Percentiles rank a stretch among this genome's conserved stretches.
These are phyloP conservation scores for Hypoxylon sp. DNA, from an alignment of 2,329 filamentous ascomycete species.

Conservation along the genomic window DNA sequence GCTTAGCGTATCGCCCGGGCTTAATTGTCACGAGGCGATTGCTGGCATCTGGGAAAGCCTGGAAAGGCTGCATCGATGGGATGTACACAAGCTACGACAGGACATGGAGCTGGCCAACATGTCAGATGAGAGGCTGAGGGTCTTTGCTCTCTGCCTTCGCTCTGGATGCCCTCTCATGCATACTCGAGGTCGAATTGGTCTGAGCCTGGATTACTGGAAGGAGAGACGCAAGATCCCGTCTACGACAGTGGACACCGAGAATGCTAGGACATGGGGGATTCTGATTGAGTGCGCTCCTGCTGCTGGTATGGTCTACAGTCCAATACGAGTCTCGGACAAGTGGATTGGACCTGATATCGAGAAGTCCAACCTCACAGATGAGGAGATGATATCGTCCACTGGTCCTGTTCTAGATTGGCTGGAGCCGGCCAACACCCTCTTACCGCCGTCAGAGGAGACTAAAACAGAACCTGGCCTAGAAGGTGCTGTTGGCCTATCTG, in stretches of 20 bases:
- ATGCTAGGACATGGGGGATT: slow-evolving; percentile 72
- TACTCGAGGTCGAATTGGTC: slow-evolving; percentile 72
- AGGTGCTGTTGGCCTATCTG: slow-evolving; percentile 56
- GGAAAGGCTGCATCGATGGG: slow-evolving; percentile 76
- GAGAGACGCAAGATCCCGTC: slow-evolving; percentile 65
- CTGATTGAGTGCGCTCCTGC: slow-evolving; percentile 72
- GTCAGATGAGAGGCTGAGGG: slow-evolving; percentile 63
- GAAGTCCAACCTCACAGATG: slow-evolving; percentile 64
- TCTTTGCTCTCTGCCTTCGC: slow-evolving; percentile 74
- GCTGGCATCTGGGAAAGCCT: slow-evolving; percentile 79
- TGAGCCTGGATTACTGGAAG: slow-evolving; percentile 84
- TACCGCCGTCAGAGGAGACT: slow-evolving; percentile 61
- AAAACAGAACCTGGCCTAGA: slow-evolving; percentile 66
- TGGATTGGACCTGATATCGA: slow-evolving; percentile 79
- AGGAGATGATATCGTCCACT: slow-evolving; percentile 55
- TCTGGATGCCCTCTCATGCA: slow-evolving; percentile 81
- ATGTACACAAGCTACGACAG: slow-evolving; percentile 69
- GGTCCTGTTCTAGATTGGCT: slow-evolving; percentile 74
- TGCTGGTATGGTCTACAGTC: slow-evolving; percentile 59
- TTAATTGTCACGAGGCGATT: slow-evolving; percentile 83
- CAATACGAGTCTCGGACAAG: slow-evolving; percentile 77
- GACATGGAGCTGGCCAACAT: slow-evolving; percentile 60
- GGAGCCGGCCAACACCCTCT: slow-evolving; percentile 74
- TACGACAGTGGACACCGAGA: slow-evolving; percentile 53
- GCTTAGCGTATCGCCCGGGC: slow-evolving; percentile 73